phyloP scores from a whole-genome alignment of 2,329 filamentous ascomycete species.

The Pseudogymnoascus sp. region DNA sequence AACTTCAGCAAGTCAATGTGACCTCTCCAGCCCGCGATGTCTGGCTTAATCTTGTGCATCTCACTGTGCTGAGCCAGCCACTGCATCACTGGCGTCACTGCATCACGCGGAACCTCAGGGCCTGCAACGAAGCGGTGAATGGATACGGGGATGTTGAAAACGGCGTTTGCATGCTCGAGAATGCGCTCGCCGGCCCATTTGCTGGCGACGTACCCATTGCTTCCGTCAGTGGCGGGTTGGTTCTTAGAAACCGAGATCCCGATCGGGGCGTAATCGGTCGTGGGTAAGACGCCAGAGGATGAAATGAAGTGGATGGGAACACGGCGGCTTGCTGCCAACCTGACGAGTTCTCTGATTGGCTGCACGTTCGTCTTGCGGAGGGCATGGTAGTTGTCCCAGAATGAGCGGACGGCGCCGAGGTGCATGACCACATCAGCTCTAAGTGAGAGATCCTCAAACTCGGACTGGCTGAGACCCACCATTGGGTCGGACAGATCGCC shows the following conservation, averaged over 20 bases:
- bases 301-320: constrained; percentile 30
- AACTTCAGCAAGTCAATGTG: constrained; percentile 11
- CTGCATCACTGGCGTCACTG: constrained; percentile 15
- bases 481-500: constrained; percentile 26
- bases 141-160: constrained; percentile 12
- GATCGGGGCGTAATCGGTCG: not conserved
- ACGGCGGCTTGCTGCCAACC: constrained; percentile 18
- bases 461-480: not conserved
- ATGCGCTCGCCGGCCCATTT: constrained; percentile 31
- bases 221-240: constrained; percentile 19
- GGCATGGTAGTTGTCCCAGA: constrained; percentile 26
- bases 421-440: constrained; percentile 10
- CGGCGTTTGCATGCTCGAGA: constrained; percentile 22
- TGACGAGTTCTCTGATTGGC: constrained; percentile 23
- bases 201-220: constrained; percentile 28
- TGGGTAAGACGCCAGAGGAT: not conserved
- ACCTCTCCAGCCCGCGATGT: constrained; percentile 11
- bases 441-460: not conserved
- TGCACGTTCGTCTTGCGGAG: constrained; percentile 25
- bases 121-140: constrained; percentile 15
- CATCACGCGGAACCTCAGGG: constrained; percentile 11
- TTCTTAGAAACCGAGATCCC: constrained; percentile 2
- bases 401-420: constrained; percentile 18
- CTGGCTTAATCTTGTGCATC: constrained; percentile 10
- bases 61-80: constrained; percentile 11